Base-by-base conservation (phyloP, 768 basidiomycete genomes). In the Tricholoma furcatifolium region DNA sequence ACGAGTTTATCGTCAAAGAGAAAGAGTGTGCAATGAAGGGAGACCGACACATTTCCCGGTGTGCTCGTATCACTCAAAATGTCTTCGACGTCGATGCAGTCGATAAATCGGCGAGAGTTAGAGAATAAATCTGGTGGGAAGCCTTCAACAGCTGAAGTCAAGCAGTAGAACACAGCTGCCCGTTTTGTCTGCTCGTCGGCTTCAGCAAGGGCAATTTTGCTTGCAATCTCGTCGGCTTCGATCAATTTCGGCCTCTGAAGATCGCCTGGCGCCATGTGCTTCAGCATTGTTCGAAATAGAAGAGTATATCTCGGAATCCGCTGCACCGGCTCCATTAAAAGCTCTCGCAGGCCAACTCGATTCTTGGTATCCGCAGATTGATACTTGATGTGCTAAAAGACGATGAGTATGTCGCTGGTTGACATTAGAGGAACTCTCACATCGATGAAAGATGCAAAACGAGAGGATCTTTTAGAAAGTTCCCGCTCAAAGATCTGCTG, bases 261-360 rank as follows among this genome's bases (percentile, higher is more conserved):
- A 62, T 97, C 92, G 43, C 78, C 76, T 0, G 80, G 81, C 12
- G 82, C 78, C 88, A 98, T 91, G 62, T 90, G 81, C 69, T 94
- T 93, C 63, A 95, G 74, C 87, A 98, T 98, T 5, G 81, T 90
- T 54, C 91, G 87, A 69, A 96, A 92, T 59, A 98, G 78, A 21
- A 98, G 76, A 1, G 93, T 95, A 70, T 98, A 98, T 58, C 96
- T 79, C 4, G 95, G 94, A 62, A 98, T 93, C 31, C 95, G 85
- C 64, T 98, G 95, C 5, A 97, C 92, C 14, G 95, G 95, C 60
- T 98, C 95, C 86, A 96, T 96, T 18, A 98, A 78, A 44, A 97
- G 81, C 66, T 96, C 94, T 23, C 94, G 81, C 50, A 98, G 75
- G 40, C 91, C 93, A 51, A 96, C 81, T 36, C 93, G 89, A 65